Conservation (phyloP, 352 stramenopile species). For the Phytophthora sansomeana region DNA sequence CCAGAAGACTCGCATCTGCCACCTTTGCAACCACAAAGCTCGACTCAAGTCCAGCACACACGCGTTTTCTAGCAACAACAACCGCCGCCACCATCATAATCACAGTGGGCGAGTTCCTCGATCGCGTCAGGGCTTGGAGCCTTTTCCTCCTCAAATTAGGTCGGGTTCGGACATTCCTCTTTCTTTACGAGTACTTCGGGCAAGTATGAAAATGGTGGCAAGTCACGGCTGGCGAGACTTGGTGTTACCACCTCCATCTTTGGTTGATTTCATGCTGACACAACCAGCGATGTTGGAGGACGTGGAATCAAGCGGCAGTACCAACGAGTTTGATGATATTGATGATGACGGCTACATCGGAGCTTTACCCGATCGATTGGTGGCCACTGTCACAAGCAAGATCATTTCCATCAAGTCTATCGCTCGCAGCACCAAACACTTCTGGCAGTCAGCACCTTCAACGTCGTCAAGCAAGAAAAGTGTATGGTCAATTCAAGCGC, state of each 20-base stretch:
- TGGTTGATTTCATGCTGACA: constrained; percentile 18
- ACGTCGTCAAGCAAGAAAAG: constrained; percentile 20
- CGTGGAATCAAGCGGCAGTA: constrained; percentile 12
- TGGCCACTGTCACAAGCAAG: constrained; percentile 42
- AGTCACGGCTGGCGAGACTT: constrained; percentile 16
- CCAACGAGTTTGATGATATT: constrained; percentile 36
- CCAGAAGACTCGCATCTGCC: constrained; percentile 72
- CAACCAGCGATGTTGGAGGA: constrained; percentile 20
- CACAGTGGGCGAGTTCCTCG: constrained; percentile 17
- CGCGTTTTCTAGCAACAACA: constrained; percentile 37
- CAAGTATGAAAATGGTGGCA: constrained; percentile 25
- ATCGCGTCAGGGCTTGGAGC: constrained; percentile 36
- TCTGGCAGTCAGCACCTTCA: constrained; percentile 28
- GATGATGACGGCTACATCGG: constrained; percentile 36
- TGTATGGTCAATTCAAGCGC: constrained; percentile 22
- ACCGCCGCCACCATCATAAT: constrained; percentile 3
- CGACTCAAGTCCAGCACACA: constrained; percentile 44
- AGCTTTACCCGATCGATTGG: constrained; percentile 27
- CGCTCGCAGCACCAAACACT: constrained; percentile 28
- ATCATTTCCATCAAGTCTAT: constrained; percentile 74
- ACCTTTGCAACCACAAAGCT: constrained; percentile 67
- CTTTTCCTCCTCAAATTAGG: constrained; percentile 17
- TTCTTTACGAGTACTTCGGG: constrained; percentile 13
- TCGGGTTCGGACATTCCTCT: constrained; percentile 19
- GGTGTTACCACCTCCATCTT: constrained; percentile 14